These are phyloP conservation scores for Fulvia fulva DNA, from an alignment of 2,329 filamentous ascomycete genomes.

Conservation along the genomic window DNA sequence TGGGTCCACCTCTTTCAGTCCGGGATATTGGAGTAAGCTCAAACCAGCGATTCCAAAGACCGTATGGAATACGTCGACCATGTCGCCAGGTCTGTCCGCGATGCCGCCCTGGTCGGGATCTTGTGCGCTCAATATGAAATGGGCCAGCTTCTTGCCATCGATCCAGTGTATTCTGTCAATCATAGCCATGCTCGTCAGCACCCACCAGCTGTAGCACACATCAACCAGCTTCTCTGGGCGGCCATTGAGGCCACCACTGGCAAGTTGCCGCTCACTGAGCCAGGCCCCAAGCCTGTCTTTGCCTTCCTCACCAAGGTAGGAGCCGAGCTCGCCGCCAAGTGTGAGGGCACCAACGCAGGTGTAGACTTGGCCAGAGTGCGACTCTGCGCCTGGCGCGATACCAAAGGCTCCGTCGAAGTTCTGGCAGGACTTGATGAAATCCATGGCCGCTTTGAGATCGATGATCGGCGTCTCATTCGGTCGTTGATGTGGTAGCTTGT, in stretches of 20 bases:
- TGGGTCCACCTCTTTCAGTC: slow-evolving; percentile 76
- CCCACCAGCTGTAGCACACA: slow-evolving; percentile 99
- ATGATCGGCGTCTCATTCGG: slow-evolving; percentile 48
- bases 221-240: slow-evolving; percentile 93
- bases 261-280: slow-evolving; percentile 88
- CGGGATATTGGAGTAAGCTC: slow-evolving; percentile 74
- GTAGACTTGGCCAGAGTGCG: slow-evolving; percentile 92
- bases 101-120: slow-evolving; percentile 80
- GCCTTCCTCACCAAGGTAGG: slow-evolving; percentile 58
- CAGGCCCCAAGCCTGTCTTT: slow-evolving; percentile 78
- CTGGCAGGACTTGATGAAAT: slow-evolving; percentile 73
- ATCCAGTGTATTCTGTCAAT: slow-evolving; percentile 90
- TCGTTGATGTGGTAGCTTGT: slow-evolving; percentile 53
- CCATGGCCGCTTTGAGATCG: slow-evolving; percentile 74
- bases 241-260: slow-evolving; percentile 85
- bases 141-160: slow-evolving; percentile 70
- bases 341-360: slow-evolving; percentile 84
- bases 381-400: slow-evolving; percentile 82
- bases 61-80: slow-evolving; percentile 97
- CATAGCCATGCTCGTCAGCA: slow-evolving; percentile 85
- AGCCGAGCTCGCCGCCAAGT: slow-evolving; percentile 75
- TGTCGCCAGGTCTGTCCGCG: slow-evolving; percentile 84
- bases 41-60: slow-evolving; percentile 83
- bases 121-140: slow-evolving; percentile 85
- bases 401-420: slow-evolving; percentile 97